These are phyloP conservation scores for Phylloporus rhodoxanthus DNA, from an alignment of 768 basidiomycete genomes.

Conservation along the genomic window DNA sequence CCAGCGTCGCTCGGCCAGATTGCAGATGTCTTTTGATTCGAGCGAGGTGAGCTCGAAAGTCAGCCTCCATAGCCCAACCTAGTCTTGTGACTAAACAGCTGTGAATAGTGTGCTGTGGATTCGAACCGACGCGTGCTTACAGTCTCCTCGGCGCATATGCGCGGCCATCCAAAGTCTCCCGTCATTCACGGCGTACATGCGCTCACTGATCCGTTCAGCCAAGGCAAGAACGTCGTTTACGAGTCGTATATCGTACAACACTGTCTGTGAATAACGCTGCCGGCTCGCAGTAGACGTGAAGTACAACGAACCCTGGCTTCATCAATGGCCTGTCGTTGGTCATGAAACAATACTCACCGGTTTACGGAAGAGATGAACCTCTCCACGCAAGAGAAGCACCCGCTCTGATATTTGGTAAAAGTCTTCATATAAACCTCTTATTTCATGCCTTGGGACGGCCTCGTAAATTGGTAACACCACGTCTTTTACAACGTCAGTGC, in stretches of 20 bases:
- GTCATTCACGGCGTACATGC: conserved; percentile 25
- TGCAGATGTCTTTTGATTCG: conserved; percentile 23
- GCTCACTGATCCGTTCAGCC: conserved; percentile 26
- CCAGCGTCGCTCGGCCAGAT: not conserved
- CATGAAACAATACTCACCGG: conserved; percentile 25
- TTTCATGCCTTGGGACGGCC: conserved; percentile 28
- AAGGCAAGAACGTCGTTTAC: conserved; percentile 23
- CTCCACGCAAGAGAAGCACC: conserved; percentile 38
- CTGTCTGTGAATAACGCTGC: conserved; percentile 25
- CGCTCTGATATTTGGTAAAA: conserved; percentile 29
- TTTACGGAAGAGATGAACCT: conserved; percentile 34
- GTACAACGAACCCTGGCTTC: conserved; percentile 27
- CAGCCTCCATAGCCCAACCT: conserved; percentile 32
- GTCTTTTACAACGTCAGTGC: conserved; percentile 36
- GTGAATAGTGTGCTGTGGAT: not conserved
- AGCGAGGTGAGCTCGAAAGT: conserved; percentile 30
- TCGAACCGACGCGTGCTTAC: conserved; percentile 19
- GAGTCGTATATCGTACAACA: conserved; percentile 29
- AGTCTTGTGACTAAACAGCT: conserved; percentile 19
- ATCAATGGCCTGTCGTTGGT: not conserved
- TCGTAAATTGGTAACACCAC: conserved; percentile 32
- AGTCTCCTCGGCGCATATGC: conserved; percentile 43
- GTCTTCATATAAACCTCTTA: conserved; percentile 38
- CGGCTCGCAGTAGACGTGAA: conserved; percentile 30
- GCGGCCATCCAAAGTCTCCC: conserved; percentile 40